A percentile compares a stretch with the other conserved stretches of the same genome.
Conservation (phyloP, 2,329 filamentous ascomycete species). For the Penicillium sp. region DNA sequence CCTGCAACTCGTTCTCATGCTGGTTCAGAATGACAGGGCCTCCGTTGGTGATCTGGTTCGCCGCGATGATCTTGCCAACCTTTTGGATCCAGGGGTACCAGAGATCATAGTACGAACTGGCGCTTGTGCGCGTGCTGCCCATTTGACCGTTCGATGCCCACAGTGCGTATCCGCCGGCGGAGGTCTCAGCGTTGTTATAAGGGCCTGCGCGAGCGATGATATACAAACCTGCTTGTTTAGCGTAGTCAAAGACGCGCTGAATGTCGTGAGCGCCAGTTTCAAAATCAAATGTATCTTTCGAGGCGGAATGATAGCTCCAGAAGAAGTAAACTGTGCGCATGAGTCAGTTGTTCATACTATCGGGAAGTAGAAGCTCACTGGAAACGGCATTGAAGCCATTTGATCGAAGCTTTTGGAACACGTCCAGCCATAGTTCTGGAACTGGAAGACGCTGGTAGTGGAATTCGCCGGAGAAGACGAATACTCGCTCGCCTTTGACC, state of each 20-base stretch:
- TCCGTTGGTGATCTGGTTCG: conserved; percentile 53
- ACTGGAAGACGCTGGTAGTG: conserved; percentile 57
- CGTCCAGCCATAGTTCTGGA: conserved; percentile 56
- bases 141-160: conserved; percentile 52
- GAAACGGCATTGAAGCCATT: conserved; percentile 55
- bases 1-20: conserved; percentile 56
- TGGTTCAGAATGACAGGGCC: conserved; percentile 56
- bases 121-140: conserved; percentile 46
- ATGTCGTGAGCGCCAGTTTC: conserved; percentile 53
- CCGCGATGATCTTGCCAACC: conserved; percentile 51
- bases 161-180: conserved; percentile 48
- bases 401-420: conserved; percentile 57
- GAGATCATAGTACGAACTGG: conserved; percentile 45
- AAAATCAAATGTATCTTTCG: conserved; percentile 48
- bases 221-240: conserved; percentile 55
- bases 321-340: conserved; percentile 30
- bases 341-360: not conserved
- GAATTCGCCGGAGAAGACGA: conserved; percentile 54
- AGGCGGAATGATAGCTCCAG: conserved; percentile 34
- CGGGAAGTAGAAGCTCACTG: conserved; percentile 28
- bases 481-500: conserved; percentile 52
- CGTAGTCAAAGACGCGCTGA: conserved; percentile 53
- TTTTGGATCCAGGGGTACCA: conserved; percentile 53
- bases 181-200: conserved; percentile 56
- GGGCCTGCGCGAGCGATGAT: conserved; percentile 55